Conservation (phyloP, 805 yeast genomes). For the Cyberlindnera euphorbiiphila region DNA sequence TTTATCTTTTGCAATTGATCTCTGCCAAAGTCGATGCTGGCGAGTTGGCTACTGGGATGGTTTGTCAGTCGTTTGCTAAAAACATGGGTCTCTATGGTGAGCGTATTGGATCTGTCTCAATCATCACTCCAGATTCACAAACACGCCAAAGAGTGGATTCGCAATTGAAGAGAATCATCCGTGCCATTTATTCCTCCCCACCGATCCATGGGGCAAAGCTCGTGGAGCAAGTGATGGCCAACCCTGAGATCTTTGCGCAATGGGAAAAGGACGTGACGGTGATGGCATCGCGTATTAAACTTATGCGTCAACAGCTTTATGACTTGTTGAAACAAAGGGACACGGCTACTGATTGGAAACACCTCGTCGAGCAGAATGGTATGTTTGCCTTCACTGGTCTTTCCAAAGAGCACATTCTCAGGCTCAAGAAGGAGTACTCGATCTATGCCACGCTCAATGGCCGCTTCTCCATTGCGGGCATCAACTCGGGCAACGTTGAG, state of each 20-base stretch:
- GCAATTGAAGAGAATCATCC: constrained; percentile 75
- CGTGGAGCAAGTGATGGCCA: constrained; percentile 70
- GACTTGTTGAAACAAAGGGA: constrained; percentile 51
- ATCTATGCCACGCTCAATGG: constrained; percentile 90
- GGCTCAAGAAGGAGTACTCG: constrained; percentile 65
- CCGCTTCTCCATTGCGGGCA: constrained; percentile 86
- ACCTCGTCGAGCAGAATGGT: constrained; percentile 84
- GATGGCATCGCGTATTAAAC: constrained; percentile 76
- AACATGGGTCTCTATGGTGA: constrained; percentile 96
- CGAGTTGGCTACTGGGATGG: constrained; percentile 47
- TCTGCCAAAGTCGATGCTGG: constrained; percentile 38
- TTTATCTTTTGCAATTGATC: constrained; percentile 47
- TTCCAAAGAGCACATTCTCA: constrained; percentile 60
- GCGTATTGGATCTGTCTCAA: constrained; percentile 80
- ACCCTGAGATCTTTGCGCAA: constrained; percentile 53
- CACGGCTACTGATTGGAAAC: constrained; percentile 67
- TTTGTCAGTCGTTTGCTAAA: constrained; percentile 92
- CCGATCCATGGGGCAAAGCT: constrained; percentile 92
- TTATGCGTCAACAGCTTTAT: constrained; percentile 64
- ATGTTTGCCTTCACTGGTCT: constrained; percentile 96
- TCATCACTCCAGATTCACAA: constrained; percentile 53
- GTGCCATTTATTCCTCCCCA: constrained; percentile 90
- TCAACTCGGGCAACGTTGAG: constrained; percentile 75
- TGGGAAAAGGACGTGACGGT: constrained; percentile 80
- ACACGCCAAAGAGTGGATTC: constrained; percentile 57